Evolutionary conservation across 352 stramenopile genomes (phyloP), one percentile per base, ranked within the genome.

Genomic region (Pythium monospermum): DNA sequence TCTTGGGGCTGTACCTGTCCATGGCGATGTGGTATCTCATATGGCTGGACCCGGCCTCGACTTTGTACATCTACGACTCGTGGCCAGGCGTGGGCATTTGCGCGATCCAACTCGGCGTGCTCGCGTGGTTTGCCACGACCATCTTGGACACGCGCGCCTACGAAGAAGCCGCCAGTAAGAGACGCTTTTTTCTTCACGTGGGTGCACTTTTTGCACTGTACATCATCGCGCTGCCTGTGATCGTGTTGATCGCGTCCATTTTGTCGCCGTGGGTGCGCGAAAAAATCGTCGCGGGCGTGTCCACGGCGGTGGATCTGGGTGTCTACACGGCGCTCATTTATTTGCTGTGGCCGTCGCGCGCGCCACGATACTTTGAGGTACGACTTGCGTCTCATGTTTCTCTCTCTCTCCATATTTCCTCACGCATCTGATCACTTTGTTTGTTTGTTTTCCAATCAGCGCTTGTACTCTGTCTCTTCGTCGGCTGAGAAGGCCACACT

Each of bases 11-110:
- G 4, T 89, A 91, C 52, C 36, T 88, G 41, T 85, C 71, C 11
- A 77, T 89, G 70, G 77, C 81, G 7, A 87, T 87, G 77, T 88
- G 69, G 74, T 91, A 89, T 48, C 55, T 89, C n/a, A 56, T 87
- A 28, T 87, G 74, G 71, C 67, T 89, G 30, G 77, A 89, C 47
- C 77, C 77, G 6, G 73, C 77, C 5, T 89, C 81, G 13, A 91
- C 81, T 25, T 57, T 89, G 2, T 91, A 89, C 68, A 86, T 91
- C 22, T 89, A 87, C 60, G 81, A 91, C 49, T 91, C 77, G 35
- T 87, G 75, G 77, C 76, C 76, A 4, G 64, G 61, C n/a, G 50
- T 88, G 38, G 72, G 73, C 1, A 89, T 89, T 49, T 89, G 76
- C 36, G 39, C 71, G 8, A 45, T 89, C 6, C 78, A 87, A 21